Conservation (phyloP, 2,329 filamentous ascomycete species). For the Stachybotrys chlorohalonatus region DNA sequence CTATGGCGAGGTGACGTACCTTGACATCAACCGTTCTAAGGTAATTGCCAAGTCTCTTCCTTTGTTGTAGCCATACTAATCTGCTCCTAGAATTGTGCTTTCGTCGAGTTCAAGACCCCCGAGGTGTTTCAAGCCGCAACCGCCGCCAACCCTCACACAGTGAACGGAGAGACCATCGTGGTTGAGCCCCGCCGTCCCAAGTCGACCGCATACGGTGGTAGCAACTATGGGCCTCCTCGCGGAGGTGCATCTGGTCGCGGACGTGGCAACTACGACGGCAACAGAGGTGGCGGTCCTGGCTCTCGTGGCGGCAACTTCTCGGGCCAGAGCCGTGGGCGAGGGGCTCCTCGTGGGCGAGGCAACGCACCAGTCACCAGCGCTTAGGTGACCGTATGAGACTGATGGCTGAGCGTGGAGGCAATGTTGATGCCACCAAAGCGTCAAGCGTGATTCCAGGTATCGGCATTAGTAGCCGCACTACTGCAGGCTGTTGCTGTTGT, state of each 20-base stretch:
- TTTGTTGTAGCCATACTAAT: conserved; percentile 6
- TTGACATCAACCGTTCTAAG: conserved; percentile 77
- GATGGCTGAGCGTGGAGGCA: neutral
- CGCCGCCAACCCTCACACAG: conserved; percentile 73
- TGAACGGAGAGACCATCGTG: conserved; percentile 73
- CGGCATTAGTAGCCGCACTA: neutral
- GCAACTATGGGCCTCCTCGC: conserved; percentile 54
- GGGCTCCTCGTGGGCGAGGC: conserved; percentile 55
- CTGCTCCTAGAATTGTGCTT: conserved; percentile 73
- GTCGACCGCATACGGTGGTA: conserved; percentile 59
- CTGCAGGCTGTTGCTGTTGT: neutral
- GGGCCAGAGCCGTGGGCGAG: conserved; percentile 55
- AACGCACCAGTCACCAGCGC: conserved; percentile 45
- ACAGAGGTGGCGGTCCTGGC: conserved; percentile 51
- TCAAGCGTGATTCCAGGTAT: neutral
- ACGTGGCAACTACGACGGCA: conserved; percentile 55
- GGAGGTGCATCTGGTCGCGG: conserved; percentile 54
- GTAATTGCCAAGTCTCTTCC: conserved; percentile 35
- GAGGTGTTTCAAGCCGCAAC: conserved; percentile 78
- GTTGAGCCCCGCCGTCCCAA: conserved; percentile 86
- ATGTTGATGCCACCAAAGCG: too few species aligned
- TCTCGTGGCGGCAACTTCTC: conserved; percentile 61
- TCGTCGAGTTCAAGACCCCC: conserved; percentile 80
- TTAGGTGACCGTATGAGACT: conserved; percentile 16
- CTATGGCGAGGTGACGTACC: conserved; percentile 63